Percentiles rank a stretch among this genome's conserved stretches.
Evolutionary conservation across 2,329 filamentous ascomycete species (phyloP).

Genomic region (Nannizziopsis barbatae): DNA sequence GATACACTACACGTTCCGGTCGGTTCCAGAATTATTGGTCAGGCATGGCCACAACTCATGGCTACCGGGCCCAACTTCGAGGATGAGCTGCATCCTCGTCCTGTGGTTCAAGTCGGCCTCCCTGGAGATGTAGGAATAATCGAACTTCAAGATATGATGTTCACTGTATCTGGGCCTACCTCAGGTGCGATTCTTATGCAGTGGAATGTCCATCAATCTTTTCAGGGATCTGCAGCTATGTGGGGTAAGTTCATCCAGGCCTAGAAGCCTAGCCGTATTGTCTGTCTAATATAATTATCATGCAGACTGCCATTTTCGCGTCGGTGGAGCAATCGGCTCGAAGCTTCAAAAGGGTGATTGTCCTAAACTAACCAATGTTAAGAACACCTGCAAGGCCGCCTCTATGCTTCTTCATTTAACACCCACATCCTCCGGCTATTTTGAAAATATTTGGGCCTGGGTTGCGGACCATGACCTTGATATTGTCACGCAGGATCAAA

Average conservation of each 20-base stretch:
- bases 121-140: conserved; percentile 25
- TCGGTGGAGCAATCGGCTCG: conserved; percentile 31
- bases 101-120: conserved; percentile 21
- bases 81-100: conserved; percentile 19
- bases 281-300: background rate
- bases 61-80: conserved; percentile 24
- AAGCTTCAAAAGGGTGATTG: conserved; percentile 24
- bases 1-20: conserved; percentile 57
- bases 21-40: conserved; percentile 49
- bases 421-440: conserved; percentile 33
- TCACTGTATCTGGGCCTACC: conserved; percentile 26
- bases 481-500: conserved; percentile 4
- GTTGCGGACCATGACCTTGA: conserved; percentile 11
- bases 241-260: conserved; percentile 2
- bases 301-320: conserved; percentile 29
- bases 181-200: conserved; percentile 29
- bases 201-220: conserved; percentile 26
- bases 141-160: conserved; percentile 30
- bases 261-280: background rate
- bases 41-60: conserved; percentile 34
- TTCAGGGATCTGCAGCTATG: conserved; percentile 18
- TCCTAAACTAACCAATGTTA: conserved; percentile 17
- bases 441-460: conserved; percentile 24
- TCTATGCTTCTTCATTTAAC: conserved; percentile 54
- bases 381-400: conserved; percentile 23